Base-by-base conservation (phyloP, 805 yeast genomes). In the Pichia ethanolica region DNA sequence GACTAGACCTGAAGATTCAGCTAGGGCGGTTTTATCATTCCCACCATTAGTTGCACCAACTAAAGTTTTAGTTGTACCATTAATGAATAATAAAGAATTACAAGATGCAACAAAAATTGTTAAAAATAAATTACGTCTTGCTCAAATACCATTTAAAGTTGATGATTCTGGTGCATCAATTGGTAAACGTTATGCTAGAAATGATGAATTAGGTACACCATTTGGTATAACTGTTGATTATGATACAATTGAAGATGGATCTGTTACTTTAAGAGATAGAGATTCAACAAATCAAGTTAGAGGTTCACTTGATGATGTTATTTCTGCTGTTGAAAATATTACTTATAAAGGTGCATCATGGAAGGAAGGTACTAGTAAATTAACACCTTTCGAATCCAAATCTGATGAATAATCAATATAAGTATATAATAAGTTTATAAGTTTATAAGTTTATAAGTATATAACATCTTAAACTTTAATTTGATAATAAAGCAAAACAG, bases 181-280 rank as follows among this genome's bases (percentile, higher is more conserved):
- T 62, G 99, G 99, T 73, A 88, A 90, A 75, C 85, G 99, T 73
- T 91, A 91, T 64, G 89, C 99, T 56, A 87, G 99, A 75, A 91
- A 91, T 69, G 99, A 91, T 71, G 99, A 91, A 74, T 78, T 91
- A 65, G 99, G 99, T 70, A 93, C 98, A 48, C 99, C 99, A 60
- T 93, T 93, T 67, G 99, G 99, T 68, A 81, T 91, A 70, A 91
- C 99, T 56, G 86, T 91, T 60, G 99, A 91, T 70, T 91, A 93
- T 69, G 97, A 91, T 56, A 83, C 96, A 48, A 79, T 86, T 54
- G 79, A 84, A 65, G 97, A 91, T 65, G 79, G 80, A 45, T 83
- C 97, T 12, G 86, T 91, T 57, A 91, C 99, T 35, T 77, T 91
- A 65, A 88, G 99, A 78, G 98, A 91, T 71, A 87, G 99, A 76